Percentiles rank a stretch among this genome's conserved stretches.
These are phyloP conservation scores for Salicornia ramosissima DNA, from an alignment of 148 eudicot genomes.

Conservation along the genomic window DNA sequence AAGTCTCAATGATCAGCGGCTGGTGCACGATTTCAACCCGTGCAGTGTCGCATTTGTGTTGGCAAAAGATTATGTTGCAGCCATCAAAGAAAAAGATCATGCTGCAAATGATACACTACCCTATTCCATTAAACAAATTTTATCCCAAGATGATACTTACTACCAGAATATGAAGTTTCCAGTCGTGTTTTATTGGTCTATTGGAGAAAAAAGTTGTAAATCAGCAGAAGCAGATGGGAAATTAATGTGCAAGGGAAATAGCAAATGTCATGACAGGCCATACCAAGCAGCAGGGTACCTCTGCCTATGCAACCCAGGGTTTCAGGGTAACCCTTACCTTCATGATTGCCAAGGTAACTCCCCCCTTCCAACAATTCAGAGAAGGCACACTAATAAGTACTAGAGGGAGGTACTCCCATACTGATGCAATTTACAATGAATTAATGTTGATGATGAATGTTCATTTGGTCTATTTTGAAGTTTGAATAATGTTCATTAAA, in stretches of 20 bases:
- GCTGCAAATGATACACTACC: neutral
- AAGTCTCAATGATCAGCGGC: neutral
- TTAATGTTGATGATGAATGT: too few relatives aligned
- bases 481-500: too few relatives aligned
- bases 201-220: neutral
- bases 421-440: too few relatives aligned
- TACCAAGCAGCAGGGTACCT: neutral
- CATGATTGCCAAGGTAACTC: conserved; percentile 15
- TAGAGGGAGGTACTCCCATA: too few relatives aligned
- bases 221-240: neutral
- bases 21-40: neutral
- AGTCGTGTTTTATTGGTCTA: conserved; percentile 3
- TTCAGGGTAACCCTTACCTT: conserved; percentile 3
- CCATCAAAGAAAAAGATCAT: too few relatives aligned
- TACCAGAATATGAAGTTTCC: conserved; percentile 13
- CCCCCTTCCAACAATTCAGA: too few relatives aligned
- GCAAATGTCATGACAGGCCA: neutral
- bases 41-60: conserved; percentile 11
- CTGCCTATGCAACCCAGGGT: neutral
- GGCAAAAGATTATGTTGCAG: neutral
- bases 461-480: too few relatives aligned
- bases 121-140: neutral
- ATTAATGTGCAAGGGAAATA: conserved; percentile 7
- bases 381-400: too few relatives aligned
- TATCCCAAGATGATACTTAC: neutral